Base-by-base conservation (phyloP, 371 early-diverging fungal species). In the Basidiobolus meristosporus region DNA sequence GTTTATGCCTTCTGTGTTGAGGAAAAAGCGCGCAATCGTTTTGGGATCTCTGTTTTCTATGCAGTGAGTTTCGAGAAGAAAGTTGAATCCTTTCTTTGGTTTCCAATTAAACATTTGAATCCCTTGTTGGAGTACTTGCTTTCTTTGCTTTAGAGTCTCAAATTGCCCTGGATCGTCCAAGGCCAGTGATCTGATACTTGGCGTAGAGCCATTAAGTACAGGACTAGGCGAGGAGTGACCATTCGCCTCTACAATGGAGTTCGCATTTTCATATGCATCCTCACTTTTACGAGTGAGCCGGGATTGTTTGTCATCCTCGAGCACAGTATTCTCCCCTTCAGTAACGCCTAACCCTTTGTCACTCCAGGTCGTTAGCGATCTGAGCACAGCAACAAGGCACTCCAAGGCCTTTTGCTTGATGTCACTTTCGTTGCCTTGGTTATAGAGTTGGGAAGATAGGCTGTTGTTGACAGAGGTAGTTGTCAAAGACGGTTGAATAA, bases 41-140 rank as follows among this genome's bases (percentile, higher is more conserved):
- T 39, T 36, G 16, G 71, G 77, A 21, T 65, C 69, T 36, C 53
- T 41, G 12, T 51, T 52, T 44, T 44, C 51, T 45, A 92, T 64
- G 43, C 82, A 70, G 3, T 71, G 68, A 16, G 71, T 55, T 4
- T 70, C 68, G 12, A 73, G 47, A 39, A 90, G n/a, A n/a, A n/a
- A 34, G 14, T 16, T 34, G 18, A 16, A 34, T 34, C 36, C 44
- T 19, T 80, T 82, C 47, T 84, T 82, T 15, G 87, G 82, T 55
- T 90, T 90, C 60, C 65, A 69, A 45, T 87, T 85, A 53, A 92
- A 90, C 42, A 67, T 59, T 43, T 73, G 76, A 12, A 84, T 56
- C 16, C 87, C 89, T 41, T 81, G 79, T 34, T 76, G 64, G 14
- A 82, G 53, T 40, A 75, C 52, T 50, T 82, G 82, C 51, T 92